Percentiles rank a stretch among this genome's conserved stretches.
Conservation (phyloP, 164 flowering plant genomes). For the Annona squamosa region DNA sequence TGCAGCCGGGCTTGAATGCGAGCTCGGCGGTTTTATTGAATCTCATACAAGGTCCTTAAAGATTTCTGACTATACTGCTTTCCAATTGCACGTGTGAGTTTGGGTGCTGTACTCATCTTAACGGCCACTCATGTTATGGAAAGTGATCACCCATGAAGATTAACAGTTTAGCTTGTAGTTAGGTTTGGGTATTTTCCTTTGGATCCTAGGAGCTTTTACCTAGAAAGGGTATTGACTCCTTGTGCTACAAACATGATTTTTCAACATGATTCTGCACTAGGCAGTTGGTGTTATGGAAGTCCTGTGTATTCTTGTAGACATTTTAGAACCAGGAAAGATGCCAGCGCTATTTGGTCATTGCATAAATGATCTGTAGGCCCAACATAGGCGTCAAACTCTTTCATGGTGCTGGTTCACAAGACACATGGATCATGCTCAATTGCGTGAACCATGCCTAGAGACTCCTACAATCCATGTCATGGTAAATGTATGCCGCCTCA, state of each 20-base stretch:
- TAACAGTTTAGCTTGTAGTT: neutral
- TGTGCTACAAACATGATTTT: neutral
- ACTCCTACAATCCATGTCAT: no score
- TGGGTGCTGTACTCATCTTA: no score
- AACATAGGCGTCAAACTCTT: neutral
- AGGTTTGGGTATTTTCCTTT: neutral
- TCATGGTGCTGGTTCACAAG: no score
- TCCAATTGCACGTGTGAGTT: neutral
- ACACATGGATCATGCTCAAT: no score
- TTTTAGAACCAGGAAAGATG: neutral
- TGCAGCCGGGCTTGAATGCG: slow-evolving; percentile 68
- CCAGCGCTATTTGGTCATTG: neutral
- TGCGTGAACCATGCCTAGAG: no score
- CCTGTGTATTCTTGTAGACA: neutral
- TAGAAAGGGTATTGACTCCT: neutral
- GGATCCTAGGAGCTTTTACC: neutral
- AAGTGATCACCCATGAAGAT: neutral
- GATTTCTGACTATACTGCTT: neutral
- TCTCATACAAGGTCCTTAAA: slow-evolving; percentile 34
- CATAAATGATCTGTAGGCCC: neutral
- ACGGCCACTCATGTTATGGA: neutral
- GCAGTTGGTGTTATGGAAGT: neutral
- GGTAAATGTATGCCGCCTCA: no score
- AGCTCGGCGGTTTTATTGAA: slow-evolving; percentile 68
- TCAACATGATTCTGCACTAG: neutral